Base-by-base conservation (phyloP, 352 stramenopile genomes). In the Phytophthora pistaciae region DNA sequence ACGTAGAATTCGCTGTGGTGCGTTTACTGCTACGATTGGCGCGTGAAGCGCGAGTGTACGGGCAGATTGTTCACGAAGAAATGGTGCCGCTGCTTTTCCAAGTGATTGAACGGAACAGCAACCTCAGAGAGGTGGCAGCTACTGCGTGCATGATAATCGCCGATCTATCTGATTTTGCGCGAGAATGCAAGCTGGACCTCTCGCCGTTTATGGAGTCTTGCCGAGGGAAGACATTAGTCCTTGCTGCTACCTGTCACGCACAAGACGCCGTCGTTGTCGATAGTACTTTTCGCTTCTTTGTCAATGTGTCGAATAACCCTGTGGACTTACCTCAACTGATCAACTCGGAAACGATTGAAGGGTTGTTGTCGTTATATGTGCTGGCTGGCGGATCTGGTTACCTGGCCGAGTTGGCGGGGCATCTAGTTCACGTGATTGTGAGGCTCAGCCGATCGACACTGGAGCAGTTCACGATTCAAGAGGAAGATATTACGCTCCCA, bases 121-220 rank as follows among this genome's bases (percentile, higher is more conserved):
- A 84, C 18, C 65, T 77, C 0, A 49, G 83, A 18, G 87, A 96
- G 21, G 81, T 90, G 1, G 68, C 80, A 13, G 63, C 66, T 0
- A 69, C 76, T 0, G 71, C 85, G 1, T 94, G 90, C 27, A 68
- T 83, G 8, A 87, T 97, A 4, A 69, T 98, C 5, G 91, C 93
- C 27, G 75, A 82, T 3, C 53, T 97, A 13, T 89, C 88, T 1
- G 77, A 82, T 16, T 92, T 92, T 73, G 84, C 87, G 3, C 54
- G 68, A 9, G 56, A 81, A 10, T 88, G 84, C 46, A 86, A 83
- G 23, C 60, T 93, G 23, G 87, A 93, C 56, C 25, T 94, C 5
- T 75, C 75, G 9, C 63, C 79, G 21, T 91, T 87, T 36, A n/a
- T 91, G 36, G 67, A 77, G 11, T 23, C 55, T 1, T 94, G 87